These are phyloP conservation scores for Solanum dulcamara DNA, from an alignment of 257 asterid species.

Conservation along the genomic window DNA sequence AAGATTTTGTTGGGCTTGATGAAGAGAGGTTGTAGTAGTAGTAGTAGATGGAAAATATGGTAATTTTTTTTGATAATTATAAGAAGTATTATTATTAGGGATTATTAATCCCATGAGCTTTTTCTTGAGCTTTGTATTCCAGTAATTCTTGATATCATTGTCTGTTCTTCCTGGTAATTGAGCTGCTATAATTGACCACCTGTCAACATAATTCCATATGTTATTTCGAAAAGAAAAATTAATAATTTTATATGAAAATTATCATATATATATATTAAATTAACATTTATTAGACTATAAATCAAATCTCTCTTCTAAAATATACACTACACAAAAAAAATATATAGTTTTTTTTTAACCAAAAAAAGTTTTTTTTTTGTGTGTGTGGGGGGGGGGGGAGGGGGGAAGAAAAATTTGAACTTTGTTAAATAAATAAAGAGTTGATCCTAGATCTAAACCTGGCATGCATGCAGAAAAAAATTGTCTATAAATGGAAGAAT, in stretches of 20 bases:
- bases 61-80: slow-evolving; percentile 6
- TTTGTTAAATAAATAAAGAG: background rate
- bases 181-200: slow-evolving; percentile 79
- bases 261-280: background rate
- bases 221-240: background rate
- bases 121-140: slow-evolving; percentile 90
- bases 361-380: no score
- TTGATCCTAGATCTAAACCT: slow-evolving; percentile 4
- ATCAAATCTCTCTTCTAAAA: background rate
- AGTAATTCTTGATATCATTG: slow-evolving; percentile 76
- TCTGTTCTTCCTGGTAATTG: slow-evolving; percentile 81
- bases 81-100: background rate
- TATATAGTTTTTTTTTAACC: no score
- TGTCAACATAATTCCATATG: background rate
- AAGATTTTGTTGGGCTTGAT: background rate
- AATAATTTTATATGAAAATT: background rate
- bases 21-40: background rate
- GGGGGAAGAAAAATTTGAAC: no score
- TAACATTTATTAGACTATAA: background rate
- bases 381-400: no score
- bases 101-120: slow-evolving; percentile 40
- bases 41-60: slow-evolving; percentile 16
- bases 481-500: slow-evolving; percentile 17
- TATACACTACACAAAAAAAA: no score
- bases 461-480: slow-evolving; percentile 33